Conservation (phyloP, 805 yeast genomes). For the Candida incommunis region DNA sequence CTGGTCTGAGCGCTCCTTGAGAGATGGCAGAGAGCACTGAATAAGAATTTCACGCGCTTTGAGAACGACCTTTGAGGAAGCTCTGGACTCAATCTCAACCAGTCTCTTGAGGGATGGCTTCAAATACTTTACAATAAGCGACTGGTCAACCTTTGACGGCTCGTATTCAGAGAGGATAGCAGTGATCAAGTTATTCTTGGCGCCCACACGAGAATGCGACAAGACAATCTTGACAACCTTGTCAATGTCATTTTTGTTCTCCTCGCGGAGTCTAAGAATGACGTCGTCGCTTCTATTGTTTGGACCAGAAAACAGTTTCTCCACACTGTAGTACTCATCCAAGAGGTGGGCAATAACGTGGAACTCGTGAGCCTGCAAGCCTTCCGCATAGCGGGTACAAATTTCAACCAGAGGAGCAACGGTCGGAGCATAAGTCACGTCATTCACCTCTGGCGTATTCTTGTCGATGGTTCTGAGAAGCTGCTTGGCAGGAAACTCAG, state of each 20-base stretch:
- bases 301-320: slow-evolving; percentile 61
- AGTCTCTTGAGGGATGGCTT: slow-evolving; percentile 60
- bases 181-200: slow-evolving; percentile 78
- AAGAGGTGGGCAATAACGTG: slow-evolving; percentile 55
- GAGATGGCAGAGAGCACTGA: slow-evolving; percentile 93
- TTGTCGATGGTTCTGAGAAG: slow-evolving; percentile 58
- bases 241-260: slow-evolving; percentile 58
- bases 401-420: slow-evolving; percentile 64
- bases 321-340: slow-evolving; percentile 62
- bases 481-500: slow-evolving; percentile 90
- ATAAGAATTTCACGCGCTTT: slow-evolving; percentile 93
- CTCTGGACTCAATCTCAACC: slow-evolving; percentile 80
- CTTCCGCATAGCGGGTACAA: slow-evolving; percentile 55
- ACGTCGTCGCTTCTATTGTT: slow-evolving; percentile 80
- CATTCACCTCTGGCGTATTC: slow-evolving; percentile 40
- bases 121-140: slow-evolving; percentile 53
- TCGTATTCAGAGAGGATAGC: slow-evolving; percentile 77
- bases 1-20: slow-evolving; percentile 92
- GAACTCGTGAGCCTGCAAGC: slow-evolving; percentile 76
- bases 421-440: slow-evolving; percentile 33
- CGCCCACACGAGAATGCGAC: slow-evolving; percentile 87
- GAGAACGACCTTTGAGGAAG: slow-evolving; percentile 84
- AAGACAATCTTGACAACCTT: slow-evolving; percentile 61
- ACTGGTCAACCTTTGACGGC: slow-evolving; percentile 58
- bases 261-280: slow-evolving; percentile 74